These are phyloP conservation scores for Candida coleopterorum DNA, from an alignment of 805 yeast genomes.

Conservation along the genomic window DNA sequence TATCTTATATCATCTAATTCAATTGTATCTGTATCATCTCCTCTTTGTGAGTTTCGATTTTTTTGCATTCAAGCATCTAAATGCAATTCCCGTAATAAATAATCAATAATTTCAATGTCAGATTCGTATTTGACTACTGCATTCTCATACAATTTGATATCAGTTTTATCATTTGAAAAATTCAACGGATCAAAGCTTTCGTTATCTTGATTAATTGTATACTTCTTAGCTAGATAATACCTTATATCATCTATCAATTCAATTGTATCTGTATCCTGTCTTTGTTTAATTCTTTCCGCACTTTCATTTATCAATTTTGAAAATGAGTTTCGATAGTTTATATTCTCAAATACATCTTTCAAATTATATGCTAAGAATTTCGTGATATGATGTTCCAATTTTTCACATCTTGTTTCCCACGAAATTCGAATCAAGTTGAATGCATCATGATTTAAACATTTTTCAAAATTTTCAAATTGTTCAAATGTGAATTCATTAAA, in stretches of 20 bases:
- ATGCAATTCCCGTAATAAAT: constrained; percentile 20
- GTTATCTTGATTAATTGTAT: constrained; percentile 24
- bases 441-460: constrained; percentile 31
- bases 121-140: constrained; percentile 18
- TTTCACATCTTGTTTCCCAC: constrained; percentile 63
- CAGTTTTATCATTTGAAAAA: constrained; percentile 13
- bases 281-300: constrained; percentile 50
- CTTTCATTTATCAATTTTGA: constrained; percentile 30
- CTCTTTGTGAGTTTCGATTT: too few relatives aligned
- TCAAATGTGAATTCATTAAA: constrained; percentile 16
- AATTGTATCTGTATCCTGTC: constrained; percentile 76
- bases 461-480: constrained; percentile 16
- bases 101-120: constrained; percentile 27
- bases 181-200: constrained; percentile 20
- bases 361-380: constrained; percentile 51
- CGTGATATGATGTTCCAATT: constrained; percentile 63
- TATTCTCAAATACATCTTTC: constrained; percentile 22
- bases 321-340: constrained; percentile 24
- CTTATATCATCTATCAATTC: constrained; percentile 76
- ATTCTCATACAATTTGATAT: constrained; percentile 14
- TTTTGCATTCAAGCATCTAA: constrained; percentile 35
- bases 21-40: constrained; percentile 76
- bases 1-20: constrained; percentile 77
- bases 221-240: constrained; percentile 48
- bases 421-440: constrained; percentile 59